These are phyloP conservation scores for Diaporthe longicolla DNA, from an alignment of 2,329 filamentous ascomycete genomes.

Conservation along the genomic window DNA sequence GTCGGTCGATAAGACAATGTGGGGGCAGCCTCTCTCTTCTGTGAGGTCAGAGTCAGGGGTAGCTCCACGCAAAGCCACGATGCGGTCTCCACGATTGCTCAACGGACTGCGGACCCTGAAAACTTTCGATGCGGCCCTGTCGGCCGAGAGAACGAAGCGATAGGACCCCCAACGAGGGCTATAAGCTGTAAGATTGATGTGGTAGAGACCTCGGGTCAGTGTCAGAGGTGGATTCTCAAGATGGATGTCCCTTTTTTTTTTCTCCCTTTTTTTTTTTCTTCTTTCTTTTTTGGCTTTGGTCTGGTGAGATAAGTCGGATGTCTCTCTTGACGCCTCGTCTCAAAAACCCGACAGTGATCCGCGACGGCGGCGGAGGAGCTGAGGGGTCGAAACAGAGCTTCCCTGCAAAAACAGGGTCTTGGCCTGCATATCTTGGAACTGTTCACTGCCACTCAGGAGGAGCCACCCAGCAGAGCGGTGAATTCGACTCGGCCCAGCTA, in stretches of 20 bases:
- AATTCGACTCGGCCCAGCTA: constrained; percentile 27
- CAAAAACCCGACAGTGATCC: constrained; percentile 12
- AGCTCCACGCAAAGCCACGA: constrained; percentile 42
- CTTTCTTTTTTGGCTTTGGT: too few relatives aligned
- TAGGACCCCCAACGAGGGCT: constrained; percentile 1
- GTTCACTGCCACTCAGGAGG: constrained; percentile 40
- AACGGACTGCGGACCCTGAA: constrained; percentile 33
- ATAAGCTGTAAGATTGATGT: neutral
- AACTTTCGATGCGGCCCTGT: constrained; percentile 12
- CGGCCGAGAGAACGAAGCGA: constrained; percentile 24
- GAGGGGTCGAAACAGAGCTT: constrained; percentile 39
- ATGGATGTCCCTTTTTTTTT: neutral
- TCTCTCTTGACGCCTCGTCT: constrained; percentile 6
- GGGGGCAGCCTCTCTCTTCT: constrained; percentile 31
- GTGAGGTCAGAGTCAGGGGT: constrained; percentile 41
- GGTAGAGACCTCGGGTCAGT: neutral
- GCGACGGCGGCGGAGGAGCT: constrained; percentile 27
- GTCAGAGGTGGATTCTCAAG: neutral
- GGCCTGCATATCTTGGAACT: constrained; percentile 41
- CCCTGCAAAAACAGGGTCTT: constrained; percentile 40
- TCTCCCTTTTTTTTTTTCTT: neutral
- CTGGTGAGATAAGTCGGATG: neutral
- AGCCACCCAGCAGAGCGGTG: constrained; percentile 40
- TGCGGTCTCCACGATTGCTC: constrained; percentile 37
- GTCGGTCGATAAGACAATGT: constrained; percentile 37